These are phyloP conservation scores for Candida dajiaensis DNA, from an alignment of 805 yeast species.

Conservation along the genomic window DNA sequence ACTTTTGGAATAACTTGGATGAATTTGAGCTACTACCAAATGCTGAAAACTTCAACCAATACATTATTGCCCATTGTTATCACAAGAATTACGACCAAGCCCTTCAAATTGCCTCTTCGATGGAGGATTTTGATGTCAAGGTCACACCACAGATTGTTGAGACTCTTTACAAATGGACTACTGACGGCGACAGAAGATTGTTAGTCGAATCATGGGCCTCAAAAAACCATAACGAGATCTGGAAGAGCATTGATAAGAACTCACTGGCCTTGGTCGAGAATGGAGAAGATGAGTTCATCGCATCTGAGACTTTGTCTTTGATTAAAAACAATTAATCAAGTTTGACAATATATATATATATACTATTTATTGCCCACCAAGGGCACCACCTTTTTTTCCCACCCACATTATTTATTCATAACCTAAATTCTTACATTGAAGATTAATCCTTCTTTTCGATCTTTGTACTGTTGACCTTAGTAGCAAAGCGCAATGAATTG, in stretches of 20 bases:
- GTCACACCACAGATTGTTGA: constrained; percentile 40
- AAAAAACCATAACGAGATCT: constrained; percentile 25
- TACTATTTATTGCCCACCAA: constrained; percentile 4
- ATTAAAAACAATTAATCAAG: constrained; percentile 8
- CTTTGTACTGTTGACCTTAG: constrained; percentile 63
- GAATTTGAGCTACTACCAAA: constrained; percentile 46
- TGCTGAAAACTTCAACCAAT: constrained; percentile 48
- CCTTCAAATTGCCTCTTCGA: constrained; percentile 38
- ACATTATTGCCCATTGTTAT: constrained; percentile 63
- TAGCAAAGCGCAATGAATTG: constrained; percentile 84
- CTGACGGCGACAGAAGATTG: constrained; percentile 12
- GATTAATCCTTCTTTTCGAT: constrained; percentile 11
- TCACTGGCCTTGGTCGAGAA: constrained; percentile 1
- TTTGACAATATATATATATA: not conserved
- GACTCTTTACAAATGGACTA: constrained; percentile 40
- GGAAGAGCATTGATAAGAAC: constrained; percentile 30
- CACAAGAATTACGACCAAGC: constrained; percentile 58
- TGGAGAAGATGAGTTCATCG: constrained; percentile 7
- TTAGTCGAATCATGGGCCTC: constrained; percentile 32
- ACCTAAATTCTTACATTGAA: not conserved
- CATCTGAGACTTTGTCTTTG: constrained; percentile 9
- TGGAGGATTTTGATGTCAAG: constrained; percentile 41
- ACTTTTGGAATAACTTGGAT: constrained; percentile 54
- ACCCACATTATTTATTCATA: constrained; percentile 7
- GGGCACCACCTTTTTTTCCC: constrained; percentile 7